A percentile compares a stretch with the other conserved stretches of the same genome.
Conservation (phyloP, 768 basidiomycete genomes). For the Roridomyces roridus region DNA sequence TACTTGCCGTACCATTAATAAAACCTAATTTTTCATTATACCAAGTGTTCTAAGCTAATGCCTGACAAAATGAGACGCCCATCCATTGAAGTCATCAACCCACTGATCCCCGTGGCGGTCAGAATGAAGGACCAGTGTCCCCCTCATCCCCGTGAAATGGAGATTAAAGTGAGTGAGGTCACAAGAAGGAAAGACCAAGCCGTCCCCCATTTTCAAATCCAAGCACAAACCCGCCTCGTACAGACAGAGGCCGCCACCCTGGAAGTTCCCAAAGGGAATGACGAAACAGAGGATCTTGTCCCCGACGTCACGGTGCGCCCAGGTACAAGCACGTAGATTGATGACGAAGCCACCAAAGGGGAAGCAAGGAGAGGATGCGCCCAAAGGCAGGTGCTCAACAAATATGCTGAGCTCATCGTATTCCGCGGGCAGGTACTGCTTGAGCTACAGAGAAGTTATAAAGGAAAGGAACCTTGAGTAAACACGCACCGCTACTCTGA, state of each 20-base stretch:
- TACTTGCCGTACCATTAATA: constrained; percentile 7
- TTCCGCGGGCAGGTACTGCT: constrained; percentile 27
- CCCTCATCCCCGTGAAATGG: constrained; percentile 5
- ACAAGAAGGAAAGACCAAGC: neutral
- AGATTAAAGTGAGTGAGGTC: constrained; percentile 17
- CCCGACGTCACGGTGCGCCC: constrained; percentile 27
- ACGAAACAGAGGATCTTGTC: constrained; percentile 32
- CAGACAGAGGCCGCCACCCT: constrained; percentile 27
- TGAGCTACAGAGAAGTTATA: constrained; percentile 18
- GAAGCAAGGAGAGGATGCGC: constrained; percentile 21
- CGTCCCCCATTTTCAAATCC: constrained; percentile 18
- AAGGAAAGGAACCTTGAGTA: neutral
- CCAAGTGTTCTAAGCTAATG: neutral
- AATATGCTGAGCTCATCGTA: constrained; percentile 25
- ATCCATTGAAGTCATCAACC: neutral
- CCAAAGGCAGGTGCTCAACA: constrained; percentile 25
- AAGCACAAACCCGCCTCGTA: constrained; percentile 26
- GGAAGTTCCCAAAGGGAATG: constrained; percentile 23
- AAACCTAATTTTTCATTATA: constrained; percentile 4
- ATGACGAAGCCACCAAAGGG: constrained; percentile 35
- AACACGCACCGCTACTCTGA: neutral
- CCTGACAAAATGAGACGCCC: neutral
- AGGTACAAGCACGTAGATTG: constrained; percentile 30
- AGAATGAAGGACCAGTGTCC: constrained; percentile 3
- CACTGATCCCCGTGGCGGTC: neutral